Evolutionary conservation across 345 rosid species (phyloP).

Genomic region (Anastatica hierochuntica): DNA sequence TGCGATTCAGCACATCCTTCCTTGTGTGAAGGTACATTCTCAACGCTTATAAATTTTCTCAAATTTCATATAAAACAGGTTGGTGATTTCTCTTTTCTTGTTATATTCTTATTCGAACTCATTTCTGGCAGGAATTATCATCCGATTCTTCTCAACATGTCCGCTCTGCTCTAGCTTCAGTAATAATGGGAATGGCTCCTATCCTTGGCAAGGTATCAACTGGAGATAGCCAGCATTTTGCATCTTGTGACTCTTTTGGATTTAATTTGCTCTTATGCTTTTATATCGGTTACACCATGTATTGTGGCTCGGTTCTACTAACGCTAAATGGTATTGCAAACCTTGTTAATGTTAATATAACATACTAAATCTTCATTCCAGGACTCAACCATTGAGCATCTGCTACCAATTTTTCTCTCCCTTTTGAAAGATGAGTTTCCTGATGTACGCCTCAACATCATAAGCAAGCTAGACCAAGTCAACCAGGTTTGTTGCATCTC

Average conservation of each 20-base stretch:
- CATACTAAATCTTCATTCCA: conserved; percentile 21
- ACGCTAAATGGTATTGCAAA: no score
- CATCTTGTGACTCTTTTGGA: neutral
- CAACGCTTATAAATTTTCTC: neutral
- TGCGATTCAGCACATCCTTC: conserved; percentile 76
- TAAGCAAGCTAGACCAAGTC: conserved; percentile 99
- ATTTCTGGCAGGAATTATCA: conserved; percentile 66
- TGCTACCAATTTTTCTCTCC: conserved; percentile 89
- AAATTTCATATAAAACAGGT: neutral
- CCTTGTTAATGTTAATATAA: neutral
- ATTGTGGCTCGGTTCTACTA: neutral
- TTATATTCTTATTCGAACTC: conserved; percentile 27
- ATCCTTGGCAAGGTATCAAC: conserved; percentile 49
- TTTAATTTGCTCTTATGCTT: neutral
- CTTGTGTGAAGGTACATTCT: conserved; percentile 71
- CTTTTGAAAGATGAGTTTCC: conserved; percentile 98
- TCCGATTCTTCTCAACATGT: conserved; percentile 97
- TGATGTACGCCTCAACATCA: conserved; percentile 92
- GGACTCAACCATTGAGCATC: conserved; percentile 95
- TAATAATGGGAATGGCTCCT: conserved; percentile 99
- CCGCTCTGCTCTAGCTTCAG: conserved; percentile 94
- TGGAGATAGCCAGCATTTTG: conserved; percentile 15
- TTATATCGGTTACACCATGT: neutral
- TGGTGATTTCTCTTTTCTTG: neutral
- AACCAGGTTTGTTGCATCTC: conserved; percentile 60